Base-by-base conservation (phyloP, 1,139 yeast genomes). In the Blastobotrys capitulatus region DNA sequence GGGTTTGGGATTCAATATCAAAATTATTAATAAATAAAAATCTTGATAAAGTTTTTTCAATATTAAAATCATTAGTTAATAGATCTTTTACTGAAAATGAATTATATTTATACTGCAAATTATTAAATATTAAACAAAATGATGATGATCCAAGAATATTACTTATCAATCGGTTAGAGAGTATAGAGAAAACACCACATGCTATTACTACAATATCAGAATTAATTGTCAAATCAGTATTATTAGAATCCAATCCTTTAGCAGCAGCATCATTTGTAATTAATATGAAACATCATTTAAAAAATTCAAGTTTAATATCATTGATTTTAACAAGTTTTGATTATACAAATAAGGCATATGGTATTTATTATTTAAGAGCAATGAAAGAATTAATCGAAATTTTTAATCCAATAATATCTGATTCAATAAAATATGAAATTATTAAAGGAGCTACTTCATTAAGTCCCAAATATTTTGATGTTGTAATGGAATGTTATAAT, bases 211-310 rank as follows among this genome's bases (percentile, higher is more conserved):
- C 39, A 2, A 29, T 40, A 16, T 35, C 46, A 1, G 46, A 47
- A 13, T 27, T 47, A 12, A 10, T 44, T 15, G 13, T 44, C 9
- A 22, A 37, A 29, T 25, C 38, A 12, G 45, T 50, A 8, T 35
- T 46, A 20, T 22, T 38, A 9, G 46, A 50, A 35, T 46, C 48
- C 1, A 46, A 47, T 26, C 52, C 52, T 12, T 38, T 50, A 7
- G 41, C 47, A 7, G 46, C 50, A 6, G 34, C 44, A 1, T 40
- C 50, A 4, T 29, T 12, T 29, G 32, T 12, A 8, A 40, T 50
- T 13, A 29, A 39, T 3, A 7, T 50, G 16, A 29, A 46, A 12
- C 31, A 38, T 13, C 25, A 36, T n/a, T 19, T n/a, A 6, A 22
- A 41, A 16, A 22, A 20, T 2, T n/a, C n/a, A n/a, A 16, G 15